Evolutionary conservation across 768 basidiomycete species (phyloP).

Genomic region (Rhodosporidiobolus sp.): DNA sequence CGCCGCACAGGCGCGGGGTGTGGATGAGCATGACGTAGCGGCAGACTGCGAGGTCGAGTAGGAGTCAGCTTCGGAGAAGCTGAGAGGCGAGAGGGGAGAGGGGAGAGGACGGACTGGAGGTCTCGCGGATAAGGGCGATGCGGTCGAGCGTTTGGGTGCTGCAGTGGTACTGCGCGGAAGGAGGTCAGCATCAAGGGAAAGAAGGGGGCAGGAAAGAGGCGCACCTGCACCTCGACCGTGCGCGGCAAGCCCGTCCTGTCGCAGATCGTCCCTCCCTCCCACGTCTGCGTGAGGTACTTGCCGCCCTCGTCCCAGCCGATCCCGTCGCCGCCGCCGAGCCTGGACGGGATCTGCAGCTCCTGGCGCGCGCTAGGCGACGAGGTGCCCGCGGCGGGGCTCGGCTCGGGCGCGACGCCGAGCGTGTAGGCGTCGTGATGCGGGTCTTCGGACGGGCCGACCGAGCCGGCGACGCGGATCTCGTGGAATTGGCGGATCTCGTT

Average conservation of each 20-base stretch:
- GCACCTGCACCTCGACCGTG: conserved; percentile 91
- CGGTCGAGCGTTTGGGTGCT: conserved; percentile 43
- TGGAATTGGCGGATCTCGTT: conserved; percentile 93
- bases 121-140: conserved; percentile 45
- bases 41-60: conserved; percentile 63
- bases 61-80: neutral
- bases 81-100: conserved; percentile 9
- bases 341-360: conserved; percentile 60
- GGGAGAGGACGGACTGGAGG: conserved; percentile 27
- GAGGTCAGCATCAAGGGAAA: conserved; percentile 18
- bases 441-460: conserved; percentile 45
- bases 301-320: conserved; percentile 45
- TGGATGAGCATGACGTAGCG: conserved; percentile 90
- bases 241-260: conserved; percentile 84
- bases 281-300: conserved; percentile 75
- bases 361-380: conserved; percentile 41
- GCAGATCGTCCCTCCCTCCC: conserved; percentile 70
- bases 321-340: conserved; percentile 63
- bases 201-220: conserved; percentile 33
- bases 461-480: conserved; percentile 64
- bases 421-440: conserved; percentile 44
- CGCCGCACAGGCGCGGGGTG: conserved; percentile 87
- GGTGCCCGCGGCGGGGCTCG: conserved; percentile 12
- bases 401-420: conserved; percentile 37
- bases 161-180: conserved; percentile 43